These are phyloP conservation scores for Penicillium dipodomyicola DNA, from an alignment of 495 filamentous ascomycete species.

Conservation along the genomic window DNA sequence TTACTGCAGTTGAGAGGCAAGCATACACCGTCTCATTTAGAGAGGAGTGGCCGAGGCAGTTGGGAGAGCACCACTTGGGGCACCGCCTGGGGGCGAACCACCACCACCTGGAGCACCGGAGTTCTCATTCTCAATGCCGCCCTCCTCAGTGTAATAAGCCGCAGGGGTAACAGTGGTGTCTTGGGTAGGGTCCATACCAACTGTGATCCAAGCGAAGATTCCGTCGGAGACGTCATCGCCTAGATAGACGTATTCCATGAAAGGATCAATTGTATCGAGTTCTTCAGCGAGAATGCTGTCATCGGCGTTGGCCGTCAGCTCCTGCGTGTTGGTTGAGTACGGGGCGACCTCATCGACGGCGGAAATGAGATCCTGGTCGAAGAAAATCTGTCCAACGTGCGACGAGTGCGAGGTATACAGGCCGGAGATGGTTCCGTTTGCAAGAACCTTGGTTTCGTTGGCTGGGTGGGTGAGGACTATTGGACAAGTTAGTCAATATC, in stretches of 20 bases:
- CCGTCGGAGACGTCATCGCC: slow-evolving; percentile 33
- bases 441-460: slow-evolving; percentile 30
- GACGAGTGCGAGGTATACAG: slow-evolving; percentile 32
- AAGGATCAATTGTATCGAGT: slow-evolving; percentile 53
- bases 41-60: neutral
- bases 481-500: neutral
- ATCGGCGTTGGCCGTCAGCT: slow-evolving; percentile 49
- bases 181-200: slow-evolving; percentile 33
- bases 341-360: slow-evolving; percentile 47
- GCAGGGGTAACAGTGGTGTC: slow-evolving; percentile 29
- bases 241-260: slow-evolving; percentile 52
- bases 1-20: neutral
- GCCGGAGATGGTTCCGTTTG: slow-evolving; percentile 36
- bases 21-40: neutral
- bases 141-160: slow-evolving; percentile 35
- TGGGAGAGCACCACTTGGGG: neutral
- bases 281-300: slow-evolving; percentile 50
- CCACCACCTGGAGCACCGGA: slow-evolving; percentile 13
- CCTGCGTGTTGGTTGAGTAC: slow-evolving; percentile 55
- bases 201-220: slow-evolving; percentile 38
- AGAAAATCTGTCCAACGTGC: slow-evolving; percentile 65
- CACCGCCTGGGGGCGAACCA: slow-evolving; percentile 16
- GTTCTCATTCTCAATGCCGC: slow-evolving; percentile 36
- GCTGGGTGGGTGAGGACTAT: slow-evolving; percentile 39
- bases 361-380: slow-evolving; percentile 52